phyloP scores from a whole-genome alignment of 2,329 filamentous ascomycete genomes.

The Ophiocordyceps camponoti-rufipedis region DNA sequence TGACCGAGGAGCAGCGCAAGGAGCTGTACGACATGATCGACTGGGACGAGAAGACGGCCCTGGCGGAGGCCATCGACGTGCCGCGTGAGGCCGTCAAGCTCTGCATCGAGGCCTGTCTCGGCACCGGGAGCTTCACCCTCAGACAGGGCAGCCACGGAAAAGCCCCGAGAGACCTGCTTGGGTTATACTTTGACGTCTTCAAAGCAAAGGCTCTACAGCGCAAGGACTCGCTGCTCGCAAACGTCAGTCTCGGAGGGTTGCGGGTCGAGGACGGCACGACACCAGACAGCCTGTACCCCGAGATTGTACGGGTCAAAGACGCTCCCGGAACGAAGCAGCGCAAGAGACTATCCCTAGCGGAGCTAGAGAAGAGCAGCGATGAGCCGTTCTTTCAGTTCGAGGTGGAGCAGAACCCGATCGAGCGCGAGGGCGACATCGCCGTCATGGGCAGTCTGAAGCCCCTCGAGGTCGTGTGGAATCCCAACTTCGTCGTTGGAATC shows the following conservation, averaged over 20 bases:
- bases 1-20: conserved; percentile 90
- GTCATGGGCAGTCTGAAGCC: conserved; percentile 84
- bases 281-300: conserved; percentile 72
- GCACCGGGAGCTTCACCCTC: conserved; percentile 88
- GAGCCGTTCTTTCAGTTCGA: conserved; percentile 86
- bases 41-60: conserved; percentile 88
- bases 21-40: conserved; percentile 96
- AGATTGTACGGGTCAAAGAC: conserved; percentile 93
- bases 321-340: conserved; percentile 35
- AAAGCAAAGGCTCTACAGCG: conserved; percentile 77
- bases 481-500: conserved; percentile 76
- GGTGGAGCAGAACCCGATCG: conserved; percentile 87
- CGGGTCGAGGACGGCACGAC: conserved; percentile 94
- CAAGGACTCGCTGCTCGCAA: conserved; percentile 76
- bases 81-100: conserved; percentile 86
- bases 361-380: conserved; percentile 30
- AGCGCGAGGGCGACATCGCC: conserved; percentile 79
- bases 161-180: conserved; percentile 56
- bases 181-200: conserved; percentile 87
- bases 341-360: conserved; percentile 32
- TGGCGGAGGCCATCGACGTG: conserved; percentile 74
- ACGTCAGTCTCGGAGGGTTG: conserved; percentile 80
- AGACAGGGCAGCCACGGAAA: conserved; percentile 48
- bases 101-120: conserved; percentile 81
- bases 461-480: conserved; percentile 95